Base-by-base conservation (phyloP, 768 basidiomycete species). In the Calocera viscosa region DNA sequence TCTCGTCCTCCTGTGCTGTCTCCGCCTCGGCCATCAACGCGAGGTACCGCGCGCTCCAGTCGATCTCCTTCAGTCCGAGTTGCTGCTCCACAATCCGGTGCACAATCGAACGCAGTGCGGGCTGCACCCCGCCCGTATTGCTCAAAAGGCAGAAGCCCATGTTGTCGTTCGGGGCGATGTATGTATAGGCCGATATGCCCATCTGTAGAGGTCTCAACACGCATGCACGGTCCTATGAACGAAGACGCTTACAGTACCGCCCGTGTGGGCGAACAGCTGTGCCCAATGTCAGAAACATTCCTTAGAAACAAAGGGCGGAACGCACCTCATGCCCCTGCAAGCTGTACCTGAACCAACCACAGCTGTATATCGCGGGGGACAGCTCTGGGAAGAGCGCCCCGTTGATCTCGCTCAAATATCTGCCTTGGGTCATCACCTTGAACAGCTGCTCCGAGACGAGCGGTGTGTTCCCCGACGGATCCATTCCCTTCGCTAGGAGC, bases 281-380 rank as follows among this genome's bases (percentile, higher is more conserved):
- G 10, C 35, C 14, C 22, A 32, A 26, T 32, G 53, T 60, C 30
- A 60, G 53, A 10, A 26, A 16, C 43, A 17, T 7, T n/a, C 43
- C 43, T 12, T 26, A 26, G 0, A 33, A 60, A 43, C 67, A 1
- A 12, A 26, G 16, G 22, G 34, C 19, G 32, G 35, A 63, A 64
- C 73, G 60, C 68, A 81, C 80, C 28, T 81, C 77, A 64, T 80
- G 78, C 0, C 78, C 81, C 1, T 72, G 74, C 64, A 78, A 79
- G 1, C 80, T 76, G 12, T 22, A 60, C 8, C 78, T 74, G 40
- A 22, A 38, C 80, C 81, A 82, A 2, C 82, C 81, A 70, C 80
- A 69, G 2, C 78, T 79, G 69, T 82, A 82, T 3, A 73, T 78
- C 1, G 43, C 12, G 43, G 79, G 69, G 0, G 80, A 78, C 0